phyloP scores from a whole-genome alignment of 176 grass and related monocot species.

The Avena insularis region DNA sequence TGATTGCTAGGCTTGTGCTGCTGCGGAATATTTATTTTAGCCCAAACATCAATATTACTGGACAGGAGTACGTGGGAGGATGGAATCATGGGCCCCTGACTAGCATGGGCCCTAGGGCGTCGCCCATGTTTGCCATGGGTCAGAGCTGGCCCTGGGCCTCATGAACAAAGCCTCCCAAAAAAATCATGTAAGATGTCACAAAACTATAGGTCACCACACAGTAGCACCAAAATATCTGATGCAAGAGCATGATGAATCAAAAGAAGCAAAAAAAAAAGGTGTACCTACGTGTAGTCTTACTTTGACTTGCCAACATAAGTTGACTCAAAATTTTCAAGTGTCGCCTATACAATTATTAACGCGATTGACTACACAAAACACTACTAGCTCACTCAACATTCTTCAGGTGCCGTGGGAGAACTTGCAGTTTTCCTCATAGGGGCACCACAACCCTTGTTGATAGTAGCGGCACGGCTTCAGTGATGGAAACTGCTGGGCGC shows the following conservation, averaged over 20 bases:
- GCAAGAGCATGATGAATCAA: constrained; percentile 14
- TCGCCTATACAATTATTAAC: background rate
- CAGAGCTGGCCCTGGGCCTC: too few relatives aligned
- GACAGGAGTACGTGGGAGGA: too few relatives aligned
- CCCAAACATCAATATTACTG: too few relatives aligned
- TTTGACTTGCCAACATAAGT: constrained; percentile 19
- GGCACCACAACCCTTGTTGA: constrained; percentile 38
- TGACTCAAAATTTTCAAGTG: constrained; percentile 19
- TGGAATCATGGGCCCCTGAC: too few relatives aligned
- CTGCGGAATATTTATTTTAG: too few relatives aligned
- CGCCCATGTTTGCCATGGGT: too few relatives aligned
- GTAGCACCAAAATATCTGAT: background rate
- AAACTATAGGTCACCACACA: too few relatives aligned
- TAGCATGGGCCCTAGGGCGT: too few relatives aligned
- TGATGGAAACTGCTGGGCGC: background rate
- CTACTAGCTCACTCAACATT: background rate
- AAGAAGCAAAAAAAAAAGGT: background rate
- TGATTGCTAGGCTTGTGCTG: too few relatives aligned
- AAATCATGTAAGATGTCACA: too few relatives aligned
- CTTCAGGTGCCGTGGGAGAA: constrained; percentile 43
- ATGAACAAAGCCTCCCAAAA: too few relatives aligned
- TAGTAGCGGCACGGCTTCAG: constrained; percentile 24
- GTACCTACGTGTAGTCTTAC: background rate
- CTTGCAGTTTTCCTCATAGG: constrained; percentile 42
- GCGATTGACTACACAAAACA: background rate